Base-by-base conservation (phyloP, 2,329 filamentous ascomycete species). In the Penicillium sp. region DNA sequence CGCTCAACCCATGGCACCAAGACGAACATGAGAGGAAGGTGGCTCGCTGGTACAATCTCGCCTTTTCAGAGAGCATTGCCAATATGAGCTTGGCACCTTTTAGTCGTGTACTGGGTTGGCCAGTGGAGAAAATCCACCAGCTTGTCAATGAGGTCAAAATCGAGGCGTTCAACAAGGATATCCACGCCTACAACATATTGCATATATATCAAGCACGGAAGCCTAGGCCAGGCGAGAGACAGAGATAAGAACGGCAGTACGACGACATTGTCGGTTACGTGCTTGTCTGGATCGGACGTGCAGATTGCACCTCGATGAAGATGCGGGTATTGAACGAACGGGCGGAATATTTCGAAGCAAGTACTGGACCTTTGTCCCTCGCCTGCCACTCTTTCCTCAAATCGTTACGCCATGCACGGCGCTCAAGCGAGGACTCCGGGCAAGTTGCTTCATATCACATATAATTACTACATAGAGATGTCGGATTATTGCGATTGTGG, bases 21-120 rank as follows among this genome's bases (percentile, higher is more conserved):
- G 87, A 91, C 68, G 81, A 84, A 29, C 83, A 87, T 65, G 83
- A 88, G 67, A 88, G 87, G 64, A 85, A 90, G 49, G 84, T 93
- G 57, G 92, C 91, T 31, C 84, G 88, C 61, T 96, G 91, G 91
- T 96, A 96, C 78, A 93, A 94, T 71, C 81, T 94, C 26, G 89
- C 88, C 45, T 82, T 97, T 68, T 88, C 85, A 11, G 87, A 91
- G 71, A 90, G 90, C 29, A 78, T 96, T 54, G 86, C 92, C 69
- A 88, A 89, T 13, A 81, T 96, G 70, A 90, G 89, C 66, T 76
- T 95, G 70, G 90, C 85, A 41, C 90, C 93, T 7, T 84, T 97
- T 72, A 89, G 86, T 49, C 85, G 88, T 61, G 82, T 88, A 47
- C 85, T 86, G 56, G 76, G 80, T 35, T 91, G 87, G 86, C 80